A percentile compares a stretch with the other conserved stretches of the same genome.
Conservation (phyloP, 2,329 filamentous ascomycete species). For the Fusarium decemcellulare region DNA sequence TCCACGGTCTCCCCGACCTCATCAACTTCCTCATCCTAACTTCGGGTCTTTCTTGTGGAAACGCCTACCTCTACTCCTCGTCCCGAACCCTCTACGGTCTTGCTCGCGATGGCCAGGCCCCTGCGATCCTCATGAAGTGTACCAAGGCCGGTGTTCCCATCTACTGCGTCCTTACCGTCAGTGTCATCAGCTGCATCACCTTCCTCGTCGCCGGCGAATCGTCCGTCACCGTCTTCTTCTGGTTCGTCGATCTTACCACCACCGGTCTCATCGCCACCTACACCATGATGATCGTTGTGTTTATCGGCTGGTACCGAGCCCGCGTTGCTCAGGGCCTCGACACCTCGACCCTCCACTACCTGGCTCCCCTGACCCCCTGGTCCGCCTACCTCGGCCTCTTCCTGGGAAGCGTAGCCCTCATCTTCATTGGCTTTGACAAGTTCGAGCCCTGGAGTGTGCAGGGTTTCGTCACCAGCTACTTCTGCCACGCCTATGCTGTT, state of each 20-base stretch:
- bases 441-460: slow-evolving; percentile 65
- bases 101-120: slow-evolving; percentile 61
- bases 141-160: slow-evolving; percentile 72
- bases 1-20: slow-evolving; percentile 66
- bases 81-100: slow-evolving; percentile 64
- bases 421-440: slow-evolving; percentile 70
- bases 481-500: slow-evolving; percentile 66
- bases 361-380: slow-evolving; percentile 65
- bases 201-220: slow-evolving; percentile 64
- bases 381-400: slow-evolving; percentile 64
- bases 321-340: slow-evolving; percentile 63
- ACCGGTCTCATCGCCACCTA: slow-evolving; percentile 72
- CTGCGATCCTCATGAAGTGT: slow-evolving; percentile 67
- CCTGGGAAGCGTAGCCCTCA: slow-evolving; percentile 62
- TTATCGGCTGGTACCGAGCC: slow-evolving; percentile 63
- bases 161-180: slow-evolving; percentile 64
- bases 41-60: slow-evolving; percentile 58
- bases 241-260: slow-evolving; percentile 69
- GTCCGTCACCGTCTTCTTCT: slow-evolving; percentile 64
- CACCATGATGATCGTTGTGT: slow-evolving; percentile 58
- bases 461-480: slow-evolving; percentile 68
- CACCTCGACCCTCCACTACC: slow-evolving; percentile 63
- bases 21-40: slow-evolving; percentile 76
- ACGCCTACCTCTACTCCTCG: slow-evolving; percentile 64
- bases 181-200: slow-evolving; percentile 63